These are phyloP conservation scores for Lentinula raphanica DNA, from an alignment of 768 basidiomycete species.

Conservation along the genomic window DNA sequence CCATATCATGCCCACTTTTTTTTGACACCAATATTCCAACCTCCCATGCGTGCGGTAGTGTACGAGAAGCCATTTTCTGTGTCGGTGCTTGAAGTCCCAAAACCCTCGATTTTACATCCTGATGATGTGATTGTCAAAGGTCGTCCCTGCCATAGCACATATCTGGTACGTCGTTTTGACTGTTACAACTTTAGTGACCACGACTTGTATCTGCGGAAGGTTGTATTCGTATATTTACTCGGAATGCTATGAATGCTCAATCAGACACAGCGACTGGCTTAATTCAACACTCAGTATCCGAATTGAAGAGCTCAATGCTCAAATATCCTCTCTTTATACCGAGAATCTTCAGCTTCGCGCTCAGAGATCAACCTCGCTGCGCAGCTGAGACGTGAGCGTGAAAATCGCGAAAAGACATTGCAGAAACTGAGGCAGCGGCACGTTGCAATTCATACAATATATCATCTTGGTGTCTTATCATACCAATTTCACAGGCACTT, in stretches of 20 bases:
- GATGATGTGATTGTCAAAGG: conserved; percentile 50
- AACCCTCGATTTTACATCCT: conserved; percentile 43
- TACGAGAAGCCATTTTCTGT: conserved; percentile 47
- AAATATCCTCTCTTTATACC: conserved; percentile 75
- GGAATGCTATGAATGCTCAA: not conserved
- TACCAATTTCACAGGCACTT: conserved; percentile 34
- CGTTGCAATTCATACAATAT: too few relatives aligned
- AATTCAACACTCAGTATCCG: conserved; percentile 82
- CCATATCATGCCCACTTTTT: too few relatives aligned
- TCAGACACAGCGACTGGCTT: conserved; percentile 44
- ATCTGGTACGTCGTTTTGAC: too few relatives aligned
- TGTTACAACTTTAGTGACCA: conserved; percentile 47
- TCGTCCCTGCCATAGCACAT: conserved; percentile 14
- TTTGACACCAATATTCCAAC: too few relatives aligned
- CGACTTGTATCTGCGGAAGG: conserved; percentile 50
- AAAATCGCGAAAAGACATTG: conserved; percentile 65
- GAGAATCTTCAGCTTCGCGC: conserved; percentile 81
- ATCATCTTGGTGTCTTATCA: conserved; percentile 8
- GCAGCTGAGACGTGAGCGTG: conserved; percentile 76
- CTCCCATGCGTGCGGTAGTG: conserved; percentile 47
- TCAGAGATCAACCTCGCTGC: conserved; percentile 75
- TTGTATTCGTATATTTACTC: conserved; percentile 8
- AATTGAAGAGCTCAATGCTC: conserved; percentile 78
- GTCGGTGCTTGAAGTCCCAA: conserved; percentile 37
- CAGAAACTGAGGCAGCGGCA: conserved; percentile 73